Evolutionary conservation across 192 early-diverging fungal species (phyloP), one percentile per base, ranked within the genome.

Genomic region (Podila epigama): DNA sequence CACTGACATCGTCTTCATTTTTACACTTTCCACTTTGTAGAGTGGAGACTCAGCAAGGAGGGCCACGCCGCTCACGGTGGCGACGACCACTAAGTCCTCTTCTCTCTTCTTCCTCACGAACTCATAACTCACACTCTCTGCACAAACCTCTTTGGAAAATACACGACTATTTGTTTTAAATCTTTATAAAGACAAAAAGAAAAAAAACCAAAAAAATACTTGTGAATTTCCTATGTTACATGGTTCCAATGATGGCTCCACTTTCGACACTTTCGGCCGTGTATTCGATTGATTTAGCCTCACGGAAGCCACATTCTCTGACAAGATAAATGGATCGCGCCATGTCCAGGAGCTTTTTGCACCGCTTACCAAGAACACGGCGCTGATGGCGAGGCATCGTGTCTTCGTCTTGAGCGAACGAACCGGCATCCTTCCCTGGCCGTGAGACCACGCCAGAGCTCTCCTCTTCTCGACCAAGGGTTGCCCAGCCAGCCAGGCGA

Each of bases 41-140:
- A 68, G 48, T 77, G 25, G 28, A 63, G 73, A 64, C 66, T 77
- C 50, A 77, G 73, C 73, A 77, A 77, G 66, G 73, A 62, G 60
- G 73, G 73, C 31, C 73, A 77, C 56, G 65, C 64, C 22, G 25
- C 20, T 42, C 25, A 68, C 50, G 72, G 60, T 15, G 48, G 48
- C 25, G 52, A 32, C 29, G 65, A 67, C 34, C 55, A 58, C 33
- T 67, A 67, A 67, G 58, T 33, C 44, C 7, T 48, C 44, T 35
- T 2, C 22, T 31, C 12, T 5, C 11, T 60, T 22, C 15, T 34
- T 22, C 29, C 36, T 62, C 22, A 37, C 3, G 31, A 44, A 25
- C 44, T 22, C n/a, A 42, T n/a, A 44, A 25, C 44, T 48, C 0
- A 2, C 20, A 48, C 44, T 48, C 44, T 20, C 44, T 22, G n/a